phyloP scores from a whole-genome alignment of 2,329 filamentous ascomycete species.

The Penicillium sp. region DNA sequence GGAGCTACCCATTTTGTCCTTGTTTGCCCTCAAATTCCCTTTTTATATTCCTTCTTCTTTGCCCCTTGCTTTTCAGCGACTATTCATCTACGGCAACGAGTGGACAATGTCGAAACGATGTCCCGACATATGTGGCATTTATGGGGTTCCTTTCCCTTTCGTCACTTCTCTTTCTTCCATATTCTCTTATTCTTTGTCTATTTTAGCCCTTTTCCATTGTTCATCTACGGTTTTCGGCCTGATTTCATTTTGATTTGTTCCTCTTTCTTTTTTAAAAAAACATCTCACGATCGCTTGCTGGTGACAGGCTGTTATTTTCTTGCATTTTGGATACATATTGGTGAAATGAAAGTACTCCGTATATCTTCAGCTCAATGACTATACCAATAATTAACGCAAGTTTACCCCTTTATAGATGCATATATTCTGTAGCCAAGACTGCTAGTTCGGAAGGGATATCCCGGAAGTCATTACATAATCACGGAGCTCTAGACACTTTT shows the following conservation, averaged over 20 bases:
- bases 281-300: conserved; percentile 1
- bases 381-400: neutral
- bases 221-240: neutral
- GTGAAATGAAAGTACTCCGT: neutral
- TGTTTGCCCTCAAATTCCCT: conserved; percentile 6
- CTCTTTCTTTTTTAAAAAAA: no score
- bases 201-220: conserved; percentile 4
- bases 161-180: conserved; percentile 9
- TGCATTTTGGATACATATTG: neutral
- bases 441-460: conserved; percentile 6
- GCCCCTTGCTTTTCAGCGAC: conserved; percentile 26
- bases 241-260: neutral
- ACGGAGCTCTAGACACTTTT: conserved; percentile 22
- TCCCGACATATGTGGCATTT: conserved; percentile 22
- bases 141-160: conserved; percentile 7
- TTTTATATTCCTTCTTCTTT: conserved; percentile 12
- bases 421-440: neutral
- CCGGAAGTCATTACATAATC: conserved; percentile 16
- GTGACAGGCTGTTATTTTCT: neutral
- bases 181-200: conserved; percentile 6
- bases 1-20: neutral
- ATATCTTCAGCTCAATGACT: neutral
- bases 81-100: conserved; percentile 24
- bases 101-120: conserved; percentile 29
- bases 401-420: neutral